Evolutionary conservation across 345 rosid species (phyloP).

Genomic region (Populus pruinosa): DNA sequence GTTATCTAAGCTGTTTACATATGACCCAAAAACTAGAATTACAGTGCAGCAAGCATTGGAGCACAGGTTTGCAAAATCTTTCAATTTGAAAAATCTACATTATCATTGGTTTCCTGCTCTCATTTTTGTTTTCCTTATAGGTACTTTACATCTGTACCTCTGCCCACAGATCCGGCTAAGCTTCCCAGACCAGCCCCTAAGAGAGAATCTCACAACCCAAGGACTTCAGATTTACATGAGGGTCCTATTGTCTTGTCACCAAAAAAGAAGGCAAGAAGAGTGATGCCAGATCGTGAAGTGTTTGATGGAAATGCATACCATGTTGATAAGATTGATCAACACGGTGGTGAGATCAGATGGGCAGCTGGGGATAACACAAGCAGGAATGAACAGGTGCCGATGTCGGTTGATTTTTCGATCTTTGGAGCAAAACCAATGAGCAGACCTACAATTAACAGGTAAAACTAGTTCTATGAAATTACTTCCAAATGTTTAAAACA

Average conservation of each 20-base stretch:
- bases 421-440: slow-evolving; percentile 65
- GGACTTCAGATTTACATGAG: slow-evolving; percentile 16
- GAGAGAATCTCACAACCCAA: slow-evolving; percentile 21
- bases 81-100: slow-evolving; percentile 5
- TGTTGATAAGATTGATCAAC: slow-evolving; percentile 48
- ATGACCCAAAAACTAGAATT: slow-evolving; percentile 78
- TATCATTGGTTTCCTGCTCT: slow-evolving; percentile 18
- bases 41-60: slow-evolving; percentile 74
- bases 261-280: slow-evolving; percentile 24
- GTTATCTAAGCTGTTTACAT: slow-evolving; percentile 75
- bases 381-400: slow-evolving; percentile 63
- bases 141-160: slow-evolving; percentile 29
- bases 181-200: slow-evolving; percentile 33
- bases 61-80: slow-evolving; percentile 50
- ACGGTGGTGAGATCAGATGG: slow-evolving; percentile 35
- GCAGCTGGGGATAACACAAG: slow-evolving; percentile 41
- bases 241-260: slow-evolving; percentile 30
- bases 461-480: slow-evolving; percentile 12
- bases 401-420: slow-evolving; percentile 79
- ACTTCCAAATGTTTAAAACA: background rate
- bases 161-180: slow-evolving; percentile 29
- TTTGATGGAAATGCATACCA: slow-evolving; percentile 44
- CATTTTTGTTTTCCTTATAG: slow-evolving; percentile 21
- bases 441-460: slow-evolving; percentile 89
- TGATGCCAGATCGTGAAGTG: slow-evolving; percentile 63